These are phyloP conservation scores for Coprinopsis cinerea DNA, from an alignment of 768 basidiomycete genomes.

Conservation along the genomic window DNA sequence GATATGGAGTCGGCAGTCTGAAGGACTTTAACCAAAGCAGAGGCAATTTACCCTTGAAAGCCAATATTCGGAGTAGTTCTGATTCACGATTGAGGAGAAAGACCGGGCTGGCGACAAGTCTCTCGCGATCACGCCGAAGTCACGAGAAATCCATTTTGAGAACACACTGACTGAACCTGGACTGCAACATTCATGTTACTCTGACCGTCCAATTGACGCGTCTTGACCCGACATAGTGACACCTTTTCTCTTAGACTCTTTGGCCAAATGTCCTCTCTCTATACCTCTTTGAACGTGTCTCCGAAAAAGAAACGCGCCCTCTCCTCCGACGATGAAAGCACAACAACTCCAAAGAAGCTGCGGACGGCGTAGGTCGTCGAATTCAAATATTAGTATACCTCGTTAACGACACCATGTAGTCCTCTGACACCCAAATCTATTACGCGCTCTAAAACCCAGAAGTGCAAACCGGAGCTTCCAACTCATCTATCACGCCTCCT, in stretches of 20 bases:
- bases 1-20: no score
- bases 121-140: no score
- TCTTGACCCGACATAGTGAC: slow-evolving; percentile 15
- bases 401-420: slow-evolving; percentile 23
- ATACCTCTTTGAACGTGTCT: slow-evolving; percentile 56
- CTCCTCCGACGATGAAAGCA: slow-evolving; percentile 47
- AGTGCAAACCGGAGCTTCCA: slow-evolving; percentile 36
- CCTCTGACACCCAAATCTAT: slow-evolving; percentile 52
- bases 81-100: no score
- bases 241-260: slow-evolving; percentile 12
- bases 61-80: no score
- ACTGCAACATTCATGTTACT: background rate
- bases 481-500: slow-evolving; percentile 55
- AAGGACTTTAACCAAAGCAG: no score
- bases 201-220: slow-evolving; percentile 20
- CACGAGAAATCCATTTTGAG: no score
- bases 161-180: background rate
- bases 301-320: slow-evolving; percentile 64
- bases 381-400: slow-evolving; percentile 3
- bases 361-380: slow-evolving; percentile 42
- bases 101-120: no score
- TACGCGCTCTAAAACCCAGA: slow-evolving; percentile 24
- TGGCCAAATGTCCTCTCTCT: slow-evolving; percentile 57
- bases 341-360: slow-evolving; percentile 65
- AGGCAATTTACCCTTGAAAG: no score